phyloP scores from a whole-genome alignment of 352 stramenopile genomes.

The Globisporangium cederbergense region DNA sequence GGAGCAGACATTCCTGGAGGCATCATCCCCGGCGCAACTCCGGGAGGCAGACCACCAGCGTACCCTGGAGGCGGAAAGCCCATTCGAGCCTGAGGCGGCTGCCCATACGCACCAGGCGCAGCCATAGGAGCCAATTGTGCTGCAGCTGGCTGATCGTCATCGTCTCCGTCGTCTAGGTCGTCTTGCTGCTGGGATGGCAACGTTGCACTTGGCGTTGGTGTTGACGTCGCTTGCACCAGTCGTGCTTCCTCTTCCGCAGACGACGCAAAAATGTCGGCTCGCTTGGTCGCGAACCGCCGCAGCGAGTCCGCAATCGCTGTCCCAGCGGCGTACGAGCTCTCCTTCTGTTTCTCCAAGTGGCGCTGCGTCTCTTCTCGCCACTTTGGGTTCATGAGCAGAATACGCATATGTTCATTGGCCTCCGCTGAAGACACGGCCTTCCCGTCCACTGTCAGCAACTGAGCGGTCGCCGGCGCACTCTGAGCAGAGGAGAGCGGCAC shows the following conservation, averaged over 20 bases:
- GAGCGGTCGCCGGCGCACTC: slow-evolving; percentile 20
- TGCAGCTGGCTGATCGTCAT: slow-evolving; percentile 24
- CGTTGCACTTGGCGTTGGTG: background rate
- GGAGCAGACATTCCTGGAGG: slow-evolving; percentile 22
- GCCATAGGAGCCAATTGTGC: background rate
- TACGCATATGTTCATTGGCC: slow-evolving; percentile 99
- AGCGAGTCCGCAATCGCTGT: slow-evolving; percentile 95
- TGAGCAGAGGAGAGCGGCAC: slow-evolving; percentile 52
- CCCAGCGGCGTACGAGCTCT: slow-evolving; percentile 93
- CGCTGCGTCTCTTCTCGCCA: slow-evolving; percentile 96
- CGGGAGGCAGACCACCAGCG: slow-evolving; percentile 11
- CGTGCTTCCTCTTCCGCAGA: slow-evolving; percentile 81
- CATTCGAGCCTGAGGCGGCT: slow-evolving; percentile 8
- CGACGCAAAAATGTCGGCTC: slow-evolving; percentile 93
- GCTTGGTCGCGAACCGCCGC: slow-evolving; percentile 88
- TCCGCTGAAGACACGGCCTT: slow-evolving; percentile 86
- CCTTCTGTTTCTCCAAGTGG: slow-evolving; percentile 96
- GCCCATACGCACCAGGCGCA: slow-evolving; percentile 6
- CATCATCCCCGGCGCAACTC: slow-evolving; percentile 19
- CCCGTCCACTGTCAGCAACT: slow-evolving; percentile 76
- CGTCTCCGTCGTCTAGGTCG: slow-evolving; percentile 40
- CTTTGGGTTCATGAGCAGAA: slow-evolving; percentile 98
- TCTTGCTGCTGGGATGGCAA: slow-evolving; percentile 21
- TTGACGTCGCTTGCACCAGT: slow-evolving; percentile 48
- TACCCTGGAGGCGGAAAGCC: slow-evolving; percentile 11